Base-by-base conservation (phyloP, 345 rosid species). In the Arabis alpina region DNA sequence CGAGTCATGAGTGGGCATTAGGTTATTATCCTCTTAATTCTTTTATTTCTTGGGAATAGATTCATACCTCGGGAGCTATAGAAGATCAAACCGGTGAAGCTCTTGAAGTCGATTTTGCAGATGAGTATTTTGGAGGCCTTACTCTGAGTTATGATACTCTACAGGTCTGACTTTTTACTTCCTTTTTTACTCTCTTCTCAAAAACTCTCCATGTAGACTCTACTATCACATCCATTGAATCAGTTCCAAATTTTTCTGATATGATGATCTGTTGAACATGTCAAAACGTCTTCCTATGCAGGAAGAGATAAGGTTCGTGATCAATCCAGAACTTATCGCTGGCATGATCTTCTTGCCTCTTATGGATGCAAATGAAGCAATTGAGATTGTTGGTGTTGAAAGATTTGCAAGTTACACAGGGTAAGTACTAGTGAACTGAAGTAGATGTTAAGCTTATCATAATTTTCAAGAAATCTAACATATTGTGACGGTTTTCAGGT, bases 291-390 rank as follows among this genome's bases (percentile, higher is more conserved):
- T 44, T 51, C 43, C 55, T 54, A 16, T 78, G 73, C 70, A 91
- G 98, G 98, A 93, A 85, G 97, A 93, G 68, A 86, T 93, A 70
- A 91, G 88, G 60, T 93, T 93, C 75, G 74, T 93, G 97, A 85
- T 88, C 62, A 86, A 83, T 77, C 97, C 97, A 2, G 97, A 93
- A 70, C 82, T 93, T 60, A 89, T 93, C 57, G 89, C 82, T 12
- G 85, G 98, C 49, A 88, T 93, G 97, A 75, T 89, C 56, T 89
- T 91, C 87, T 85, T 91, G 81, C 94, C 98, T 76, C 81, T 87
- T 54, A 87, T 91, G 91, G 91, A 78, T 40, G 84, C 79, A 55
- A 93, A 91, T 66, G 96, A 91, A 78, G 91, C 98, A 9, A 81
- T 93, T 73, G 94, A 89, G 73, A 74, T 91, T 72, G 87, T 89